Conservation (phyloP, 257 asterid species). For the Sherardia arvensis region DNA sequence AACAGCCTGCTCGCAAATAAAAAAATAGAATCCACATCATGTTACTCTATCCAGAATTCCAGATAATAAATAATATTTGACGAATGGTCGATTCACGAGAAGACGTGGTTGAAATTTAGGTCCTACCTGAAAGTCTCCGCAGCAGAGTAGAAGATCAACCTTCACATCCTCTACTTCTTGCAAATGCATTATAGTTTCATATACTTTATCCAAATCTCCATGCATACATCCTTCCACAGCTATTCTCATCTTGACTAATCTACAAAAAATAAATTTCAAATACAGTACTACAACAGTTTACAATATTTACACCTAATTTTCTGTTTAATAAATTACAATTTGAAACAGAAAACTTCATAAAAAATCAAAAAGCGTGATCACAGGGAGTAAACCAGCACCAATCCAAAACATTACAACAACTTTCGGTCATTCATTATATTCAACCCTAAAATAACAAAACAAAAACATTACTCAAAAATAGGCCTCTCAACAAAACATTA, state of each 20-base stretch:
- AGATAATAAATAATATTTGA: background rate
- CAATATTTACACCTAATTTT: too few relatives aligned
- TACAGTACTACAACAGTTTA: too few relatives aligned
- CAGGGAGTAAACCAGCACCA: too few relatives aligned
- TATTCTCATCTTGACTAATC: constrained; percentile 53
- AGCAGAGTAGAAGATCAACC: constrained; percentile 87
- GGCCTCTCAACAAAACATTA: too few relatives aligned
- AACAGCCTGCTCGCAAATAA: constrained; percentile 47
- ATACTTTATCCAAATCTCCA: constrained; percentile 88
- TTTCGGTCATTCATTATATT: too few relatives aligned
- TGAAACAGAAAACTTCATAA: too few relatives aligned
- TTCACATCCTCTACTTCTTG: constrained; percentile 64
- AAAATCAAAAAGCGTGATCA: too few relatives aligned
- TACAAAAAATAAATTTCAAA: background rate
- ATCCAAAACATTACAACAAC: too few relatives aligned
- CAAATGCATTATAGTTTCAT: constrained; percentile 61
- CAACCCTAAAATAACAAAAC: too few relatives aligned
- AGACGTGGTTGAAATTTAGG: background rate
- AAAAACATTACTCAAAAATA: too few relatives aligned
- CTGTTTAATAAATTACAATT: too few relatives aligned
- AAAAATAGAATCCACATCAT: background rate
- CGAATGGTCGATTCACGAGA: background rate
- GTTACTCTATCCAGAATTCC: background rate
- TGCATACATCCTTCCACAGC: constrained; percentile 99
- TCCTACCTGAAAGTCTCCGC: constrained; percentile 93